Conservation (phyloP, 176 grass and related monocot genomes). For the Oryza glaberrima region DNA sequence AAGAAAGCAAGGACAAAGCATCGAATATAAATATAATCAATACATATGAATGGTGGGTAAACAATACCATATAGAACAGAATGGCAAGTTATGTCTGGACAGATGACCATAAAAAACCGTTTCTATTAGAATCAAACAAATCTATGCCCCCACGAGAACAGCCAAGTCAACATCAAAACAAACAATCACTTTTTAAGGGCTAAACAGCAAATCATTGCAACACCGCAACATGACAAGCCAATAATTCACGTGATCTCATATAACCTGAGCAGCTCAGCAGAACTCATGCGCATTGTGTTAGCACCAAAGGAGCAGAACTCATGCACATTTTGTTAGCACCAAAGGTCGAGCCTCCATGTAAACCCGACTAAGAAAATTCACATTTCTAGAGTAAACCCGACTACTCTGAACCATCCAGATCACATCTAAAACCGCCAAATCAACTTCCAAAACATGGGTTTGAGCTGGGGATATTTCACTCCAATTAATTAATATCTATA, state of each 20-base stretch:
- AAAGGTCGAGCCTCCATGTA: neutral
- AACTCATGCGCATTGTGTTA: neutral
- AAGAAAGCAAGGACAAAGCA: neutral
- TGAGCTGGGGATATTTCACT: neutral
- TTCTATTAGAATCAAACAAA: conserved; percentile 32
- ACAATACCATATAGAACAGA: neutral
- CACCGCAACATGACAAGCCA: neutral
- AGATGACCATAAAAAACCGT: neutral
- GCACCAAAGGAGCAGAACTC: neutral
- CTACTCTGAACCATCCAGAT: conserved; percentile 23
- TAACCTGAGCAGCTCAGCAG: neutral
- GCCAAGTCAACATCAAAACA: neutral
- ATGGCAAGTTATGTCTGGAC: neutral
- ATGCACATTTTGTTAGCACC: neutral
- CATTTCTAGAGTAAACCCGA: neutral
- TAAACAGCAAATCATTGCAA: neutral
- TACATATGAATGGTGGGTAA: neutral
- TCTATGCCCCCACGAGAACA: conserved; percentile 6
- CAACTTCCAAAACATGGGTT: neutral
- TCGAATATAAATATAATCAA: neutral
- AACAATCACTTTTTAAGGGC: neutral
- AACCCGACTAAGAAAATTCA: neutral
- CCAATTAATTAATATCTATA: neutral
- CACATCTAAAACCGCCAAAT: neutral
- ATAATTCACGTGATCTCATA: neutral